These are phyloP conservation scores for Silene noctiflora DNA, from an alignment of 179 eudicot species.

Conservation along the genomic window DNA sequence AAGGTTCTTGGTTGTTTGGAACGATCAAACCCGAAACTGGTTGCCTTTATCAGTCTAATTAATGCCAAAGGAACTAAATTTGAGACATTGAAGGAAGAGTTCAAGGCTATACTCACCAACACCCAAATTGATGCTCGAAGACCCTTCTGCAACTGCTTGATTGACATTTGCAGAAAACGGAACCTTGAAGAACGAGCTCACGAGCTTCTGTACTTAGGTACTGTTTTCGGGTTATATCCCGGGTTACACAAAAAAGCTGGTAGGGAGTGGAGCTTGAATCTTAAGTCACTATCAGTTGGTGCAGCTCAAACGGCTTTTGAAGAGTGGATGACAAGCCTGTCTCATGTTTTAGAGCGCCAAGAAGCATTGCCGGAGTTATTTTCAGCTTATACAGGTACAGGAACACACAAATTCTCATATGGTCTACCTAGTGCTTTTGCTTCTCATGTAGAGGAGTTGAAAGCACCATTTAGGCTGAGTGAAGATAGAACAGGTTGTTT, in stretches of 20 bases:
- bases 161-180: slow-evolving; percentile 73
- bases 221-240: slow-evolving; percentile 68
- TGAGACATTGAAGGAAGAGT: slow-evolving; percentile 59
- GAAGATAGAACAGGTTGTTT: slow-evolving; percentile 77
- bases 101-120: slow-evolving; percentile 52
- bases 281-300: slow-evolving; percentile 80
- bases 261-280: slow-evolving; percentile 85
- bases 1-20: slow-evolving; percentile 63
- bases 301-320: slow-evolving; percentile 90
- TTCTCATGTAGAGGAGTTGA: slow-evolving; percentile 60
- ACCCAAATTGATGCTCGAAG: slow-evolving; percentile 67
- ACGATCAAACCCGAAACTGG: slow-evolving; percentile 62
- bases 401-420: slow-evolving; percentile 86
- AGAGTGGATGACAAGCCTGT: slow-evolving; percentile 84
- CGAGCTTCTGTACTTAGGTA: slow-evolving; percentile 73
- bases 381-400: slow-evolving; percentile 81
- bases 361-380: slow-evolving; percentile 65
- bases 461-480: slow-evolving; percentile 66
- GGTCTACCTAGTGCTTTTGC: slow-evolving; percentile 73
- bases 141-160: slow-evolving; percentile 88
- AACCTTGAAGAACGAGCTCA: slow-evolving; percentile 65
- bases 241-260: slow-evolving; percentile 79
- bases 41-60: slow-evolving; percentile 52
- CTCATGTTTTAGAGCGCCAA: slow-evolving; percentile 50
- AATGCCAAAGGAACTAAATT: slow-evolving; percentile 35